Percentiles rank a stretch among this genome's conserved stretches.
Conservation (phyloP, 768 basidiomycete species). For the Coprinopsis sp. region DNA sequence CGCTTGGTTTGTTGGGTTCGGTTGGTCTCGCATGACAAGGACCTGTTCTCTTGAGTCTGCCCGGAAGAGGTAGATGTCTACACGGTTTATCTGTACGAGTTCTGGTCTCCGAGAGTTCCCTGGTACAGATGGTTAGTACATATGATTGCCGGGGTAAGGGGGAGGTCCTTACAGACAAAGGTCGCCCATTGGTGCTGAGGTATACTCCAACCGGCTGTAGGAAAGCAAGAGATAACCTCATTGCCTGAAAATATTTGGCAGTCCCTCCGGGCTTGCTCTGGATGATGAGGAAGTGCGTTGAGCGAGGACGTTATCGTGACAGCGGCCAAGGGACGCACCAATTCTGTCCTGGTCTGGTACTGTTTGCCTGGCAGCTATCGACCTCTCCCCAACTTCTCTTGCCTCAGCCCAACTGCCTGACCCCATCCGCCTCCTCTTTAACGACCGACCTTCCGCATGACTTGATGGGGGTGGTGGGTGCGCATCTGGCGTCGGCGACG, state of each 20-base stretch:
- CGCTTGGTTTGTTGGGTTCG: slow-evolving; percentile 48
- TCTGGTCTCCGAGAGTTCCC: slow-evolving; percentile 75
- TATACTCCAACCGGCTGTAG: slow-evolving; percentile 47
- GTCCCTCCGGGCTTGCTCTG: slow-evolving; percentile 38
- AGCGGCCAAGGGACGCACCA: slow-evolving; percentile 18
- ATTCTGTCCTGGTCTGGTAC: slow-evolving; percentile 34
- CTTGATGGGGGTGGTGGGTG: slow-evolving; percentile 6
- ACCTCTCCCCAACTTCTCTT: background rate
- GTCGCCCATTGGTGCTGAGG: slow-evolving; percentile 72
- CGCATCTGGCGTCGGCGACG: slow-evolving; percentile 8
- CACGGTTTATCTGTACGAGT: slow-evolving; percentile 54
- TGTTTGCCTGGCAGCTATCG: slow-evolving; percentile 31
- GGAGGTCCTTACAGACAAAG: slow-evolving; percentile 62
- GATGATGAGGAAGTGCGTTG: slow-evolving; percentile 2
- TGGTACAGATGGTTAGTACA: slow-evolving; percentile 25
- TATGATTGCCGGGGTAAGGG: slow-evolving; percentile 3
- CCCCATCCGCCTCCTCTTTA: slow-evolving; percentile 13
- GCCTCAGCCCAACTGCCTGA: background rate
- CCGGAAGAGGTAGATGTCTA: slow-evolving; percentile 76
- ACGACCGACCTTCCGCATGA: slow-evolving; percentile 11
- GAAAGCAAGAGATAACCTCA: slow-evolving; percentile 74
- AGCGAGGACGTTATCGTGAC: background rate
- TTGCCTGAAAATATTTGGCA: slow-evolving; percentile 64
- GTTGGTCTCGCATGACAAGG: slow-evolving; percentile 34
- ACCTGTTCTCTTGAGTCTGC: slow-evolving; percentile 59